A percentile compares a stretch with the other conserved stretches of the same genome.
Evolutionary conservation across 163 green algal species (phyloP).

Genomic region (Scenedesmus sp.): DNA sequence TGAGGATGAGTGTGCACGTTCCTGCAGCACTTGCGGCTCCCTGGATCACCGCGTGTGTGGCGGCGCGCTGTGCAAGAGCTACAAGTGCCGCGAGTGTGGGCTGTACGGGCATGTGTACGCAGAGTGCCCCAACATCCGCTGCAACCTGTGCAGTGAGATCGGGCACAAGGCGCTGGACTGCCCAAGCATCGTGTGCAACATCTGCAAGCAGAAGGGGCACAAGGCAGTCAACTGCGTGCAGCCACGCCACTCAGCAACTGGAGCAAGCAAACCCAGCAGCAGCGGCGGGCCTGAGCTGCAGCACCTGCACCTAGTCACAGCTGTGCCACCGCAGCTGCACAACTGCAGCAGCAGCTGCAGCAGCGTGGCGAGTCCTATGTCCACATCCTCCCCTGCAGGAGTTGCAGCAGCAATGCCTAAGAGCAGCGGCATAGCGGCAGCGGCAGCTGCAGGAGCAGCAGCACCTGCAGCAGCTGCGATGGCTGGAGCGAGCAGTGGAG

Average conservation of each 20-base stretch:
- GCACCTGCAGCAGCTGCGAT: neutral
- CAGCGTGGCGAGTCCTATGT: constrained; percentile 27
- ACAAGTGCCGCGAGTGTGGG: constrained; percentile 52
- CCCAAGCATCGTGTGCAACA: constrained; percentile 45
- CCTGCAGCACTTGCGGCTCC: constrained; percentile 23
- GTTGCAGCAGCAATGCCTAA: neutral
- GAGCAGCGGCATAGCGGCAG: neutral
- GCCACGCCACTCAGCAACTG: neutral
- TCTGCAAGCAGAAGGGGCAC: constrained; percentile 44
- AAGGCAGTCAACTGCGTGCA: constrained; percentile 34
- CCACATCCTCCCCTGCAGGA: neutral
- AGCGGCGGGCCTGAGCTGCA: neutral
- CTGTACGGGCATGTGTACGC: constrained; percentile 49
- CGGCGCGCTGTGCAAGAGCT: constrained; percentile 41
- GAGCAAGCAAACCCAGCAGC: constrained; percentile 38
- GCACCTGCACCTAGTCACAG: neutral
- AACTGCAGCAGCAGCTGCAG: constrained; percentile 36
- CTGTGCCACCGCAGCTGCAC: neutral
- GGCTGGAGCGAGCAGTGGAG: neutral
- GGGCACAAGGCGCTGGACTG: constrained; percentile 50
- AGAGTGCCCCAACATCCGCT: constrained; percentile 50
- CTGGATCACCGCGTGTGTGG: constrained; percentile 17
- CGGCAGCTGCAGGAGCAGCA: neutral
- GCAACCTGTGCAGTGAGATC: constrained; percentile 44
- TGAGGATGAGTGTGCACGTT: constrained; percentile 11